Conservation (phyloP, 1,139 yeast species). For the Taiozyma sp. region DNA sequence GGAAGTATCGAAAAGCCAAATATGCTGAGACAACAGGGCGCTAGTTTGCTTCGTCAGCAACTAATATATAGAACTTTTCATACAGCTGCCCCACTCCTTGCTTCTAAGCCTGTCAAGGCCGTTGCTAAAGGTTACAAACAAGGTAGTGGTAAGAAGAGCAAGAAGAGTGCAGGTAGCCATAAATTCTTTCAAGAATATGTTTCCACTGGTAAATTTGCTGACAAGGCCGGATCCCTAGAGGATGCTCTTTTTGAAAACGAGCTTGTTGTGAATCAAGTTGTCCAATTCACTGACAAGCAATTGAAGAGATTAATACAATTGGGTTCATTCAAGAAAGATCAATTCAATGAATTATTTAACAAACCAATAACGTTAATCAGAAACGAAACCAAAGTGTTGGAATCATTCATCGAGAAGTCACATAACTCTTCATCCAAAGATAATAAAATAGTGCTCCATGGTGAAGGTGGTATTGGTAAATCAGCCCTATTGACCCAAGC, state of each 20-base stretch:
- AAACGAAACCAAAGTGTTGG: conserved; percentile 28
- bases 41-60: neutral
- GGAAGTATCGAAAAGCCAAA: neutral
- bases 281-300: conserved; percentile 15
- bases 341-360: conserved; percentile 57
- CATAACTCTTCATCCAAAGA: conserved; percentile 27
- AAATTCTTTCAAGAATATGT: conserved; percentile 8
- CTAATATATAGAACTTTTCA: conserved; percentile 4
- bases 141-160: conserved; percentile 7
- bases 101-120: conserved; percentile 9
- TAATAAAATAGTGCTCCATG: conserved; percentile 58
- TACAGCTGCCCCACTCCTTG: neutral
- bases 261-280: conserved; percentile 10
- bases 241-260: neutral
- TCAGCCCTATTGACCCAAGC: conserved; percentile 70
- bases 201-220: conserved; percentile 1
- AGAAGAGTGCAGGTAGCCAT: conserved; percentile 9
- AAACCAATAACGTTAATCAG: conserved; percentile 55
- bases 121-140: conserved; percentile 12
- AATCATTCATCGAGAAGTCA: conserved; percentile 26
- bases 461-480: conserved; percentile 80
- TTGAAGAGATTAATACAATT: conserved; percentile 16
- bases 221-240: conserved; percentile 1
- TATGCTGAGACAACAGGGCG: neutral
- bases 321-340: conserved; percentile 60